phyloP scores from a whole-genome alignment of 768 basidiomycete species.

The Boletus reticuloceps region DNA sequence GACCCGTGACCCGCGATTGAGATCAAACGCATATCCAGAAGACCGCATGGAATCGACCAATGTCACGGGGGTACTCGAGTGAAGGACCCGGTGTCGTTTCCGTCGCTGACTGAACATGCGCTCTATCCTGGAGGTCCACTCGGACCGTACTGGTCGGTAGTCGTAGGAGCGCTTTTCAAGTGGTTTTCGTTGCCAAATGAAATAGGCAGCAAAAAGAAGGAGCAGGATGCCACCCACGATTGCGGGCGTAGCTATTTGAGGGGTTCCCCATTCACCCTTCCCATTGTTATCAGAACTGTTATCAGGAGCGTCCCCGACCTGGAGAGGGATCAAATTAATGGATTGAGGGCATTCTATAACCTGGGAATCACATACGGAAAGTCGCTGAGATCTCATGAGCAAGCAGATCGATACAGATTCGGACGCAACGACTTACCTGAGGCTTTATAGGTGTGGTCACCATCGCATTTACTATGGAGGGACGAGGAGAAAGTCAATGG shows the following conservation, averaged over 20 bases:
- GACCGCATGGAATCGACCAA: slow-evolving; percentile 23
- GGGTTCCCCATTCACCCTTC: slow-evolving; percentile 17
- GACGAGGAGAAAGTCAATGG: neutral
- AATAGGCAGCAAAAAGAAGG: slow-evolving; percentile 15
- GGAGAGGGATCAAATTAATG: neutral
- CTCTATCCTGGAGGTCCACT: slow-evolving; percentile 13
- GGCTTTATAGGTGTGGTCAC: slow-evolving; percentile 6
- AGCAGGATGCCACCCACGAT: slow-evolving; percentile 33
- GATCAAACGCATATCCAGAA: neutral
- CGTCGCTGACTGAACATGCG: slow-evolving; percentile 16
- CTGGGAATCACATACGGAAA: slow-evolving; percentile 17
- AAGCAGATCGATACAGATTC: neutral
- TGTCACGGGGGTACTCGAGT: slow-evolving; percentile 13
- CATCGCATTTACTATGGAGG: slow-evolving; percentile 20
- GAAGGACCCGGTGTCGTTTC: slow-evolving; percentile 14
- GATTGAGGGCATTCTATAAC: neutral
- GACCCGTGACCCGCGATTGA: slow-evolving; percentile 5
- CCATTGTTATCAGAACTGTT: neutral
- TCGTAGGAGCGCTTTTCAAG: slow-evolving; percentile 2
- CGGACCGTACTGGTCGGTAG: slow-evolving; percentile 12
- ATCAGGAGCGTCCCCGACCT: slow-evolving; percentile 13
- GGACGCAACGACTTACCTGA: slow-evolving; percentile 10
- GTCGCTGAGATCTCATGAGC: slow-evolving; percentile 14
- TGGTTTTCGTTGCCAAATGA: slow-evolving; percentile 25
- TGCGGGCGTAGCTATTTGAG: slow-evolving; percentile 35